These are phyloP conservation scores for Suillus sp. DNA, from an alignment of 768 basidiomycete genomes.

Conservation along the genomic window DNA sequence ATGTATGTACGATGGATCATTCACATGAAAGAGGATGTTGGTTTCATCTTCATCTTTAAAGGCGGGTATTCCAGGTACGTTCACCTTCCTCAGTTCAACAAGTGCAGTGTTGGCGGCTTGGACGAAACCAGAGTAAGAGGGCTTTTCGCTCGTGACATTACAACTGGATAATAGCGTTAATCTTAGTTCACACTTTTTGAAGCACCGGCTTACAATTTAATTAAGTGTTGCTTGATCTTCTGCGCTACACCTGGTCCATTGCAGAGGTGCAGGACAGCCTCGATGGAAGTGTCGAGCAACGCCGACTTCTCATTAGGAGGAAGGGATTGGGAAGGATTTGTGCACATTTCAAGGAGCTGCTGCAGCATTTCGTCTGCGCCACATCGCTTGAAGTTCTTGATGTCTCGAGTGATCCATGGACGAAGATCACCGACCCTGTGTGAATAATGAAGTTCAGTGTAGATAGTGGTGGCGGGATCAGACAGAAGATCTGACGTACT, in stretches of 20 bases:
- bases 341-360: slow-evolving; percentile 3
- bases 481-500: neutral
- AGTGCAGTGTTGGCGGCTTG: neutral
- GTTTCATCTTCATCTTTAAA: neutral
- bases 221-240: neutral
- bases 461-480: neutral
- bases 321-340: neutral
- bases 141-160: neutral
- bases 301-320: slow-evolving; percentile 3
- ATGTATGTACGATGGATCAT: neutral
- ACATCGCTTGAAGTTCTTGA: neutral
- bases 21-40: neutral
- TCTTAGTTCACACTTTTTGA: neutral
- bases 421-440: neutral
- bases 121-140: neutral
- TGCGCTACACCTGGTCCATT: neutral
- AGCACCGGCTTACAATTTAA: neutral
- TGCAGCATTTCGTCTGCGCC: slow-evolving; percentile 3
- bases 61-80: neutral
- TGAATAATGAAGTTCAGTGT: neutral
- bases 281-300: neutral
- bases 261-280: slow-evolving; percentile 4
- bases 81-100: neutral
- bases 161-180: neutral
- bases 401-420: slow-evolving; percentile 1